Evolutionary conservation across 2,329 filamentous ascomycete species (phyloP), one percentile per base, ranked within the genome.

Genomic region (Karstenula rhodostoma): DNA sequence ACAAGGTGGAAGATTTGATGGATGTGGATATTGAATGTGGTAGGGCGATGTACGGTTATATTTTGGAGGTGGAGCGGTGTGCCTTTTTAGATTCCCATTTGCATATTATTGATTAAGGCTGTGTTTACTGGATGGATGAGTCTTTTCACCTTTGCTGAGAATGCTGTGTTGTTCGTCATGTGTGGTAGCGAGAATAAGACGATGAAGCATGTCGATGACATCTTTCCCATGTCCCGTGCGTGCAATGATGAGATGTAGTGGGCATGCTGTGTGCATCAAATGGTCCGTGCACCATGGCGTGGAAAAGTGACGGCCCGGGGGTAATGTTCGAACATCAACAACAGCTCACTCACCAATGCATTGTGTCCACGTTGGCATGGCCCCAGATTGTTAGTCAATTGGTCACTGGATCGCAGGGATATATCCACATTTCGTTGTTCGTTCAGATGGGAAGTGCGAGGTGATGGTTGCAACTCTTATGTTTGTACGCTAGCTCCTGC

Each of bases 61-160:
- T n/a, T 51, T 23, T 22, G 48, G 32, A 47, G 15, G 33, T 19
- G 27, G 32, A 32, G 10, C 32, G 19, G 40, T n/a, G 17, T 15
- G 33, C 19, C n/a, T 19, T 25, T 23, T 12, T 51, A 51, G 48
- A 51, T 51, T 51, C 48, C 48, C 48, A 37, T 35, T 51, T 51
- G 48, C 48, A 13, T 37, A 23, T 50, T 23, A 19, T 6, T 51
- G 37, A 13, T 51, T 51, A 23, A 40, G 37, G 37, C n/a, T 40
- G 37, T 40, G 37, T 40, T 40, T n/a, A 40, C n/a, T 19, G 7
- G 37, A n/a, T 40, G 17, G n/a, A 19, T 19, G 17, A 17, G 17
- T 40, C 8, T 10, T 32, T 32, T 32, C 29, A 32, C 29, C 29
- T 32, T 32, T 32, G 29, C 29, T 32, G 29, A 32, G 29, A 10